Base-by-base conservation (phyloP, 2,329 filamentous ascomycete genomes). In the Capronia epimyces region DNA sequence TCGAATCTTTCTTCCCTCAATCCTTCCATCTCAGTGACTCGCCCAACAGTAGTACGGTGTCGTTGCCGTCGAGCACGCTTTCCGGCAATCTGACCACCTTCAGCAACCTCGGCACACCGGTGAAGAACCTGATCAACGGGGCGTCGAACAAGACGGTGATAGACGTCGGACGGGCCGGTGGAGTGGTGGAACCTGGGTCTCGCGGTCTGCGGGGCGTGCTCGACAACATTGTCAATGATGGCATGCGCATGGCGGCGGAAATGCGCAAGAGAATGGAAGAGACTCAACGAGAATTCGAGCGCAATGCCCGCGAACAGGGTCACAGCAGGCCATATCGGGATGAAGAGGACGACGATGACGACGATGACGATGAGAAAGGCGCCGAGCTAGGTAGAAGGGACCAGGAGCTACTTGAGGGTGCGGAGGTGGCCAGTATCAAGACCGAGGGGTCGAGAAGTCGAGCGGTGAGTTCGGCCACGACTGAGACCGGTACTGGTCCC, bases 141-240 rank as follows among this genome's bases (percentile, higher is more conserved):
- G 59, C 67, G 55, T 64, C 67, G 61, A 67, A 24, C 66, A 66
- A 22, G 51, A 52, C 55, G 16, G 49, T 60, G 3, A 49, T 53
- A 34, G 53, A 62, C 20, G 68, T 67, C 21, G 65, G 64, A 21
- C 56, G 71, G n/a, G 73, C 77, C 1, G 76, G 79, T 32, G 78
- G 84, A 55, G 76, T 83, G 63, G 75, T 80, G 27, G 81, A 76
- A 40, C 76, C 81, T 1, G 78, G 78, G 8, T 83, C 88, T 15
- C 86, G 90, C 59, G 89, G 93, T 18, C 77, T 98, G 1, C 80
- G 93, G 36, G 93, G 93, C 16, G 93, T 98, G 52, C 75, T 98
- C 32, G 93, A 98, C 71, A 95, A 95, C 62, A 97, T 98, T 62
- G 93, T 97, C 58, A 95, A 87, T 1, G 93, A 98, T 65, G 93